Evolutionary conservation across 257 asterid genomes (phyloP).

Genomic region (Solanum pinnatisectum): DNA sequence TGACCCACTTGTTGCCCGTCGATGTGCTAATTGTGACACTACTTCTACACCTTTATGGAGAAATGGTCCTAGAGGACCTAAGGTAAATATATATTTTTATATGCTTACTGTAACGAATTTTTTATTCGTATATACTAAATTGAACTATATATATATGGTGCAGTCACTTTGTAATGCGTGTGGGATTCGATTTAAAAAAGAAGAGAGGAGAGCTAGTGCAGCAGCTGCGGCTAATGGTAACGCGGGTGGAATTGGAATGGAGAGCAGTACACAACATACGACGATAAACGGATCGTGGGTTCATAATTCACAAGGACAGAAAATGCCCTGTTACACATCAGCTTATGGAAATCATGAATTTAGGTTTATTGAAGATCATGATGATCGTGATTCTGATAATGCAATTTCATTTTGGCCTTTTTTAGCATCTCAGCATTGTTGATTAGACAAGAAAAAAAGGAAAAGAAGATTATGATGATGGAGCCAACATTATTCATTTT

Average conservation of each 20-base stretch:
- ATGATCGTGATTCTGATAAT: conserved; percentile 36
- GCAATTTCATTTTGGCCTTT: conserved; percentile 69
- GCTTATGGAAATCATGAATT: conserved; percentile 37
- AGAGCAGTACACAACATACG: conserved; percentile 22
- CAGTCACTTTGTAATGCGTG: conserved; percentile 99
- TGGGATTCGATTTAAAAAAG: conserved; percentile 94
- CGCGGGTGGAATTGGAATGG: background rate
- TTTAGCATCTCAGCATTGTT: conserved; percentile 26
- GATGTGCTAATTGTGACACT: conserved; percentile 96
- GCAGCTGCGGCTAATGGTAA: conserved; percentile 58
- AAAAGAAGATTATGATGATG: background rate
- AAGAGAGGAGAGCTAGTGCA: conserved; percentile 79
- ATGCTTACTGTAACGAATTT: background rate
- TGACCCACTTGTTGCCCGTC: conserved; percentile 69
- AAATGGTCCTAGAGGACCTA: conserved; percentile 86
- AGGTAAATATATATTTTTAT: conserved; percentile 24
- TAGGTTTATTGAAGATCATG: conserved; percentile 46
- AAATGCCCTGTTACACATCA: background rate
- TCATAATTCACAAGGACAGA: conserved; percentile 15
- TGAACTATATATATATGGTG: background rate
- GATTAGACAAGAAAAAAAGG: conserved; percentile 10
- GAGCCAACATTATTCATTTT: conserved; percentile 15
- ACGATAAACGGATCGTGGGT: conserved; percentile 49
- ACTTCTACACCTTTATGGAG: conserved; percentile 96
- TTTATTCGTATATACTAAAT: too few relatives aligned